Evolutionary conservation across 371 early-diverging fungal genomes (phyloP).

Genomic region (Massospora cicadina): DNA sequence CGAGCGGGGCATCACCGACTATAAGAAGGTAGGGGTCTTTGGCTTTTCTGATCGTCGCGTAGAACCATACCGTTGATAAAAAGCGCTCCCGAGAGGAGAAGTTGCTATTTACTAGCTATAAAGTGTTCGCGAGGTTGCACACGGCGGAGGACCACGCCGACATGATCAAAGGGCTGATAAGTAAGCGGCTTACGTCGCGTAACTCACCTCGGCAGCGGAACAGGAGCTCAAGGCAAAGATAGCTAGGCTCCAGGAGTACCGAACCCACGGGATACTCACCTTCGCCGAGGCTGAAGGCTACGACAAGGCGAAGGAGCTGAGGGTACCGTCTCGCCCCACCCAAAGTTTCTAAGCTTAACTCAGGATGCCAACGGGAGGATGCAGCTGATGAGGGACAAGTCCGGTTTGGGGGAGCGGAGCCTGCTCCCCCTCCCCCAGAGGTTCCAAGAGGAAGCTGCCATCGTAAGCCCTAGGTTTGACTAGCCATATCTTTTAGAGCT

Average conservation of each 20-base stretch:
- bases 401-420: neutral
- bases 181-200: slow-evolving; percentile 16
- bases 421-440: neutral
- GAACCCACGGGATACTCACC: slow-evolving; percentile 69
- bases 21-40: slow-evolving; percentile 31
- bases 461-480: neutral
- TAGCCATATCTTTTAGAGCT: neutral
- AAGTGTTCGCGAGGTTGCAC: slow-evolving; percentile 78
- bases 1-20: slow-evolving; percentile 71
- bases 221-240: neutral
- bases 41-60: neutral
- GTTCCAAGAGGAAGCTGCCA: neutral
- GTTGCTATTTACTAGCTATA: slow-evolving; percentile 51
- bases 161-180: slow-evolving; percentile 60
- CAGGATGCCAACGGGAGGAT: neutral
- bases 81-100: slow-evolving; percentile 70
- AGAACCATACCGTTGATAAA: slow-evolving; percentile 53
- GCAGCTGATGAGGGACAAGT: neutral
- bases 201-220: neutral
- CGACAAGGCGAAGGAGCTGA: slow-evolving; percentile 23
- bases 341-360: neutral
- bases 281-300: slow-evolving; percentile 55
- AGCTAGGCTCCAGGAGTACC: slow-evolving; percentile 56
- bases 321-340: neutral
- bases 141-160: slow-evolving; percentile 64